Base-by-base conservation (phyloP, 2,329 filamentous ascomycete species). In the Thelonectria blattea region DNA sequence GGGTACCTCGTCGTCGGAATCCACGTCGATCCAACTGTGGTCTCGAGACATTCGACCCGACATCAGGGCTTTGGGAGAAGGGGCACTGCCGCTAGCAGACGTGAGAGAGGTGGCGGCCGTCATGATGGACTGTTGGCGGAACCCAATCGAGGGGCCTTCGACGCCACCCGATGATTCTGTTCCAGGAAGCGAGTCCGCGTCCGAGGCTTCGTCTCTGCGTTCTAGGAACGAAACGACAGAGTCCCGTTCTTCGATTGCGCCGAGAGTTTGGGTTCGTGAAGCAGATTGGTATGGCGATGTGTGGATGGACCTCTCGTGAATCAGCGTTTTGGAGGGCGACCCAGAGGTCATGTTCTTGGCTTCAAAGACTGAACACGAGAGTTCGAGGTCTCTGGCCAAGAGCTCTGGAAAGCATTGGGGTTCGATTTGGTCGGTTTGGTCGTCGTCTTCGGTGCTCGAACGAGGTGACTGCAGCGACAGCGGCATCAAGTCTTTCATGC, bases 331-430 rank as follows among this genome's bases (percentile, higher is more conserved):
- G 11, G 73, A 71, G 1, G 84, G 84, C 9, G 75, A 68, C 9
- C 84, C 84, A 20, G 83, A 79, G 6, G 83, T 84, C 78, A 86
- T 81, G 58, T 80, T 81, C 68, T 75, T 83, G 14, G 82, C 77
- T 24, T 73, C 73, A 57, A 86, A 86, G 24, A 84, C 69, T 10
- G 76, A 73, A 52, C 75, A 75, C 17, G 81, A 85, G 20, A 76
- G 68, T 67, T 85, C 81, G 47, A 87, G 74, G 63, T 87, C 83
- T 60, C 76, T 78, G 7, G 79, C 84, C n/a, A 87, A 74, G 41
- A 85, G 66, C 71, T 87, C 85, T 2, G 85, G 82, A 17, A 87
- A 74, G 71, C 81, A 86, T 69, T 79, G 79, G 51, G 74, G 52
- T 9, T 67, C 58, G 15, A 6, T 3, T 24, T 24, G 22, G 22